A percentile compares a stretch with the other conserved stretches of the same genome.
Conservation (phyloP, 2,329 filamentous ascomycete genomes). For the Chaetomiaceae sp. region DNA sequence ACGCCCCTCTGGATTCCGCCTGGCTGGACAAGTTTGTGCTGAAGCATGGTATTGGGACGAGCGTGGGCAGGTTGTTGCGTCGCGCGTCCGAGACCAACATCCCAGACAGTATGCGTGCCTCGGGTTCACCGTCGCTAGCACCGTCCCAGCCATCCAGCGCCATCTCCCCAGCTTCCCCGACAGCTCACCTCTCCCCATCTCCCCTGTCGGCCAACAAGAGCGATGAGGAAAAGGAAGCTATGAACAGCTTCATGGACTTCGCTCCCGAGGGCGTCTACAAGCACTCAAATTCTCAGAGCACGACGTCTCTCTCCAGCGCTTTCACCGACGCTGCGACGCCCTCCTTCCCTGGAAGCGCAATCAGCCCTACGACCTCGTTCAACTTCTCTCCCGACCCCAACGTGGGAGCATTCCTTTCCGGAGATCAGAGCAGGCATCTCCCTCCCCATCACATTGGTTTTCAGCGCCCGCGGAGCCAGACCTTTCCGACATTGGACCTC, state of each 20-base stretch:
- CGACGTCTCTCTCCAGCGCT: constrained; percentile 60
- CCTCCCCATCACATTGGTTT: constrained; percentile 36
- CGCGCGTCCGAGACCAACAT: constrained; percentile 65
- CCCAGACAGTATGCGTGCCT: constrained; percentile 54
- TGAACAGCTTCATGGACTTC: constrained; percentile 52
- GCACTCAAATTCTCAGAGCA: constrained; percentile 60
- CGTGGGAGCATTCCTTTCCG: constrained; percentile 54
- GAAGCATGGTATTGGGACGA: constrained; percentile 60
- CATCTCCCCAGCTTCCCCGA: constrained; percentile 68
- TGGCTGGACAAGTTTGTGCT: constrained; percentile 97
- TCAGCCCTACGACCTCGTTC: constrained; percentile 70
- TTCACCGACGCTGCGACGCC: constrained; percentile 59
- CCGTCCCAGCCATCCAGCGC: constrained; percentile 57
- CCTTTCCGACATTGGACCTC: constrained; percentile 67
- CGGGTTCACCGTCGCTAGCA: constrained; percentile 42
- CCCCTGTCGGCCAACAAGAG: constrained; percentile 63
- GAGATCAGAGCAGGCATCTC: constrained; percentile 35
- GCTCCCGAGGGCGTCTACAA: constrained; percentile 47
- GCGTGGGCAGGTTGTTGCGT: constrained; percentile 44
- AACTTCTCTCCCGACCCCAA: constrained; percentile 69
- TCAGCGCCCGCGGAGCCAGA: constrained; percentile 78
- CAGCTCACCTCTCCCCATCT: constrained; percentile 59
- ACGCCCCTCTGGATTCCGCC: constrained; percentile 62
- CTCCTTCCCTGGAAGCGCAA: constrained; percentile 63
- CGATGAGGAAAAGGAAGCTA: constrained; percentile 59